phyloP scores from a whole-genome alignment of 1,284 basidiomycete species.

The Anthracocystis walkeri region DNA sequence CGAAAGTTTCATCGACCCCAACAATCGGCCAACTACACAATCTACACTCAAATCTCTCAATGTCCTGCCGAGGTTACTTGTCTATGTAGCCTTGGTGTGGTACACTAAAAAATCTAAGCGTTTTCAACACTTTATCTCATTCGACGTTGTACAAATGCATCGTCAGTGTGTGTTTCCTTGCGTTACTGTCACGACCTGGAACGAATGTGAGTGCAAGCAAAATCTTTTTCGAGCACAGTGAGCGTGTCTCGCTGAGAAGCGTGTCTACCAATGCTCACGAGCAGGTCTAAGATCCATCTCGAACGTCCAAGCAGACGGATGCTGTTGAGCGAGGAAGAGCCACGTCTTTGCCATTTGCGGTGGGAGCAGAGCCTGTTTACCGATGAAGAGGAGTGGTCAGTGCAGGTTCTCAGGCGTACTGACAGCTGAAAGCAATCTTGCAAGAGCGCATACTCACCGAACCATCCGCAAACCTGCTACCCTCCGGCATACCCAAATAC shows the following conservation, averaged over 20 bases:
- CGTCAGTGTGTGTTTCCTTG: neutral
- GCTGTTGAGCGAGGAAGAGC: slow-evolving; percentile 61
- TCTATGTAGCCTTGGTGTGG: slow-evolving; percentile 32
- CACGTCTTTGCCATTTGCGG: slow-evolving; percentile 62
- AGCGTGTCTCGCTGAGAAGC: too few relatives aligned
- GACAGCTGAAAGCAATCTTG: neutral
- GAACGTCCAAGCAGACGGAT: slow-evolving; percentile 52
- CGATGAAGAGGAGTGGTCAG: neutral
- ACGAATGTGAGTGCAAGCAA: too few relatives aligned
- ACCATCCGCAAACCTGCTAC: slow-evolving; percentile 47
- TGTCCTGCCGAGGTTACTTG: slow-evolving; percentile 26
- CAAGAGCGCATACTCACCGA: slow-evolving; percentile 24
- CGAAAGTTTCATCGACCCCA: slow-evolving; percentile 26
- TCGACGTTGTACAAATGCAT: neutral
- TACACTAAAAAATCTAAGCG: slow-evolving; percentile 44
- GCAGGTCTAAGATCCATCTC: slow-evolving; percentile 61
- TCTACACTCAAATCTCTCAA: slow-evolving; percentile 23
- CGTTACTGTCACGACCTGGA: too few relatives aligned
- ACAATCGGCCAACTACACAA: slow-evolving; percentile 31
- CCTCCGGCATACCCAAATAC: slow-evolving; percentile 48
- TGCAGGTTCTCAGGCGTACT: neutral
- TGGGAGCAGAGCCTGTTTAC: slow-evolving; percentile 42
- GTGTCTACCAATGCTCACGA: slow-evolving; percentile 52
- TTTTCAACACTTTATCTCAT: slow-evolving; percentile 43
- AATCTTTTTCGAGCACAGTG: too few relatives aligned